A percentile compares a stretch with the other conserved stretches of the same genome.
phyloP scores from a whole-genome alignment of 257 asterid genomes.

The Paraleonurus japonicus region DNA sequence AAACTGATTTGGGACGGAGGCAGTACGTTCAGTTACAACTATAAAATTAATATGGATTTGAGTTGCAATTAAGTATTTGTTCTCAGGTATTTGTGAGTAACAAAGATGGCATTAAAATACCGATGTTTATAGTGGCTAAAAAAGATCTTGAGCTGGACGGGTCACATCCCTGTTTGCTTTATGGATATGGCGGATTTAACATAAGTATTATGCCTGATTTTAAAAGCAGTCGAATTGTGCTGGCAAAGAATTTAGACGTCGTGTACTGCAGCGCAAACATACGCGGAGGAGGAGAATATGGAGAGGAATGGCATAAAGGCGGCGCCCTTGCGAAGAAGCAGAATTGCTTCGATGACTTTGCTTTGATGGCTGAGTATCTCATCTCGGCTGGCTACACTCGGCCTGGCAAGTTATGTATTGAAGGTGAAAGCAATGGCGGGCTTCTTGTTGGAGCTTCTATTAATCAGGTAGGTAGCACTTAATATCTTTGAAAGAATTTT shows the following conservation, averaged over 20 bases:
- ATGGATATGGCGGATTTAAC: conserved; percentile 85
- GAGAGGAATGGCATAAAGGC: conserved; percentile 97
- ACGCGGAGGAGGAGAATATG: conserved; percentile 98
- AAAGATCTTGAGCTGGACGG: conserved; percentile 71
- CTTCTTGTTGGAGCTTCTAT: conserved; percentile 89
- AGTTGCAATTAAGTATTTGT: neutral
- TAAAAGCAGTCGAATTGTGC: conserved; percentile 51
- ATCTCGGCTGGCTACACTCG: conserved; percentile 85
- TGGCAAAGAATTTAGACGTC: conserved; percentile 61
- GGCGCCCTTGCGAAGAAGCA: conserved; percentile 80
- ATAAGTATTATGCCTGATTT: conserved; percentile 72
- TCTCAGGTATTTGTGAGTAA: conserved; percentile 77
- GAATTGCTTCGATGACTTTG: conserved; percentile 85
- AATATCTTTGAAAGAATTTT: too few species aligned
- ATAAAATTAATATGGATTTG: neutral
- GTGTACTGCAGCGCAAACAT: conserved; percentile 78
- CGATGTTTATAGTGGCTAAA: conserved; percentile 74
- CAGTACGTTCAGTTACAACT: neutral
- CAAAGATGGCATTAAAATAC: conserved; percentile 72
- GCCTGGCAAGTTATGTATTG: conserved; percentile 78
- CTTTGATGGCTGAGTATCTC: conserved; percentile 77
- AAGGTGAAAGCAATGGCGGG: conserved; percentile 98
- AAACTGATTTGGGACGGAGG: too few species aligned
- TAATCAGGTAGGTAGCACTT: conserved; percentile 70
- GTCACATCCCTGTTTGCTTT: conserved; percentile 81